These are phyloP conservation scores for Neofusicoccum parvum DNA, from an alignment of 2,329 filamentous ascomycete species.

Conservation along the genomic window DNA sequence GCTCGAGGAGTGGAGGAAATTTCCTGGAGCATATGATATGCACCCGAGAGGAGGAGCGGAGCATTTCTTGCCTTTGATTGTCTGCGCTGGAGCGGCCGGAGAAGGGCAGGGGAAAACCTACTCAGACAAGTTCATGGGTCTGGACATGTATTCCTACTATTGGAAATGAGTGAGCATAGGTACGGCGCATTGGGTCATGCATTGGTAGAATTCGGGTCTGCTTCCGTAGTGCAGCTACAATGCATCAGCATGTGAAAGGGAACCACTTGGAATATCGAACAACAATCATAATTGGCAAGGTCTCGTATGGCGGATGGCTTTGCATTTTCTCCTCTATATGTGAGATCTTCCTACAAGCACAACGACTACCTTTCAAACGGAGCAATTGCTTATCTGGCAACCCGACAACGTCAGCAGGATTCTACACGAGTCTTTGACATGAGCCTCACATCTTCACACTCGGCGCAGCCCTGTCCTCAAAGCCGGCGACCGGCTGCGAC, in stretches of 20 bases:
- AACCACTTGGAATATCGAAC: background rate
- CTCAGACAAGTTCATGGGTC: constrained; percentile 52
- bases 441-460: too few relatives aligned
- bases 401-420: too few relatives aligned
- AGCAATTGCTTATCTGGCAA: too few relatives aligned
- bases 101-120: constrained; percentile 48
- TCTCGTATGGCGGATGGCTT: background rate
- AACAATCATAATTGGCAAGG: background rate
- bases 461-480: background rate
- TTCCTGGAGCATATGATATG: constrained; percentile 55
- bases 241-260: background rate
- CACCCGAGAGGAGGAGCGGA: constrained; percentile 58
- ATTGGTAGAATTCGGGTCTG: background rate
- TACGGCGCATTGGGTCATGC: background rate
- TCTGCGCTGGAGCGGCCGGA: constrained; percentile 56
- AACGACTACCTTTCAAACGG: too few relatives aligned
- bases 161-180: constrained; percentile 43
- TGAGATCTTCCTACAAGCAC: background rate
- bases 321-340: background rate
- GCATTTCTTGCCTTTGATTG: constrained; percentile 62
- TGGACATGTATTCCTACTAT: constrained; percentile 59
- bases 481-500: constrained; percentile 2
- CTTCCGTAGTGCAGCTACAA: background rate
- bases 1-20: constrained; percentile 51
- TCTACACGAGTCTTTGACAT: too few relatives aligned